phyloP scores from a whole-genome alignment of 108 stramenopile genomes.

The Fragilariopsis cylindrus region DNA sequence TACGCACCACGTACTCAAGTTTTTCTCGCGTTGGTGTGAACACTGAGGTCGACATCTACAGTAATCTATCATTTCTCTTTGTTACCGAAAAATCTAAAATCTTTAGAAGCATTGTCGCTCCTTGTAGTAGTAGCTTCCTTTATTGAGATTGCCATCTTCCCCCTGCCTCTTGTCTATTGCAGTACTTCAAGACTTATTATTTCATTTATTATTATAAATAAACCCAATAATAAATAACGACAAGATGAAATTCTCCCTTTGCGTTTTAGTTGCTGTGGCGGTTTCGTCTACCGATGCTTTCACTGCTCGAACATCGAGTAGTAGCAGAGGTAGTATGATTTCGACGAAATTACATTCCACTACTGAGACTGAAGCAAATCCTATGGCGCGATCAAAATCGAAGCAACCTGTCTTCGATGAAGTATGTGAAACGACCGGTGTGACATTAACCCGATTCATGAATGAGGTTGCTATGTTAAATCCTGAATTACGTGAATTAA shows the following conservation, averaged over 20 bases:
- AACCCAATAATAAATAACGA: too few species aligned
- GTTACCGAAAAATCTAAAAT: too few species aligned
- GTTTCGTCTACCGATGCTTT: slow-evolving; percentile 16
- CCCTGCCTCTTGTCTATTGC: background rate
- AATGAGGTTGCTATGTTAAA: slow-evolving; percentile 68
- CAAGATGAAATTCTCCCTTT: slow-evolving; percentile 10
- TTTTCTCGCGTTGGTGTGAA: too few species aligned
- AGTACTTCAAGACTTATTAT: background rate
- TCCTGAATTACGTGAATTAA: slow-evolving; percentile 67
- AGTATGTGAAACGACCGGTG: slow-evolving; percentile 74
- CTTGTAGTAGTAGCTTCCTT: too few species aligned
- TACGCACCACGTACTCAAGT: too few species aligned
- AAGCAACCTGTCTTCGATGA: slow-evolving; percentile 70
- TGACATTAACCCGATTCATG: slow-evolving; percentile 75
- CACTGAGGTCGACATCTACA: too few species aligned
- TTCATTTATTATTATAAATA: too few species aligned
- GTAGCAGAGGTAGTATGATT: background rate
- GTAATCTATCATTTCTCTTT: too few species aligned
- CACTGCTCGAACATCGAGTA: background rate
- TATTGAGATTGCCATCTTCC: too few species aligned
- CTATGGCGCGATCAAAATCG: slow-evolving; percentile 16
- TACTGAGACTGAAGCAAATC: background rate
- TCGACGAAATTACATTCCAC: background rate
- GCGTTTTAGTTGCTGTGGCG: slow-evolving; percentile 1
- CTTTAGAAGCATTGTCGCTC: too few species aligned